Base-by-base conservation (phyloP, 352 stramenopile genomes). In the Phytopythium kandeliae region DNA sequence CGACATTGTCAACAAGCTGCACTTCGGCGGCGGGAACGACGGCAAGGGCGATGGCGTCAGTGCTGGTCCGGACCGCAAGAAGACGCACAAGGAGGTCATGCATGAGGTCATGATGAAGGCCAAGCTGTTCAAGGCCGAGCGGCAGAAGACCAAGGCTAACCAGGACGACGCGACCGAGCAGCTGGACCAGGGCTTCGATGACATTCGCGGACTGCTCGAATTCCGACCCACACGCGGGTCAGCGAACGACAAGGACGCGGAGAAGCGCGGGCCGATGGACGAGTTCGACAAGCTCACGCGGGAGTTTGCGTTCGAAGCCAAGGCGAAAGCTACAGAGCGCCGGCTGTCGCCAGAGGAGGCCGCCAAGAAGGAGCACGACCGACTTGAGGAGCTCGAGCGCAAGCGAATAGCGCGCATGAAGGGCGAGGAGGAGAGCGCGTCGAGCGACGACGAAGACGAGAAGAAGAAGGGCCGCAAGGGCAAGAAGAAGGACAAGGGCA, bases 391-490 rank as follows among this genome's bases (percentile, higher is more conserved):
- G 57, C 60, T 98, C 17, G 96, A 99, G 69, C 91, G 89, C 42
- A 87, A 94, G 60, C 85, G 96, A n/a, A 57, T 98, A 21, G 89
- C 88, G 5, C 78, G 95, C 43, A 99, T 99, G 96, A 89, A 96
- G 54, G 92, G 92, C n/a, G 89, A 96, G 44, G 76, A 87, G 6
- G 65, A 66, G 19, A 69, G 77, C n/a, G n/a, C n/a, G n/a, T n/a
- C n/a, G n/a, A n/a, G n/a, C 12, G 70, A 80, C 16, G 92, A 92
- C n/a, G 88, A 96, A 40, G 76, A 87, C 4, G 65, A 67, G 19
- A 69, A 76, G 17, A 69, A 80, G 10, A 69, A 81, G 16, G 78
- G 86, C 35, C 88, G 96, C 30, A 71, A 80, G 8, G 71, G 76
- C 0, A 89, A 82, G 64, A 71, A 73, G 48, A 65, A 63, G 38